Evolutionary conservation across 2,329 filamentous ascomycete genomes (phyloP), one percentile per base, ranked within the genome.

Genomic region (Chaetomium globosum): DNA sequence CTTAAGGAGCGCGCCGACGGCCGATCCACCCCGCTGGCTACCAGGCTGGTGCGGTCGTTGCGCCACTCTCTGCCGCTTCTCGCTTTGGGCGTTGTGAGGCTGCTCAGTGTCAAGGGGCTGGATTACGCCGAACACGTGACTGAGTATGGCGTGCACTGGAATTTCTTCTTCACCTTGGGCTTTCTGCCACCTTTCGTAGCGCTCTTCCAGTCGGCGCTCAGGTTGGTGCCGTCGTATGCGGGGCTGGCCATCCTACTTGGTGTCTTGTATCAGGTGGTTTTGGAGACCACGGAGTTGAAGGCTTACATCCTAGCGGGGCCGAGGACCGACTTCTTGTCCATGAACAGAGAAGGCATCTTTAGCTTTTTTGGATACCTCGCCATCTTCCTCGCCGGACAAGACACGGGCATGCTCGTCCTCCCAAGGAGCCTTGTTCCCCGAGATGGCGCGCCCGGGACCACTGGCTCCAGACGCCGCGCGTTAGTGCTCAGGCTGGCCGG

Each of bases 131-230:
- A 99, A 76, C 95, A 99, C 80, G 92, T 97, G 65, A 93, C 92
- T 16, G 95, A 99, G 75, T 99, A 99, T 74, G 95, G 95, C 52
- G 92, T 99, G 10, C 95, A 99, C 77, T 99, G 95, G 95, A 99
- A 99, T 77, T 99, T 99, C 78, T 99, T 99, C 83, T 98, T 98
- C 79, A 99, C 95, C 0, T 82, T 99, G 10, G 93, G 88, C 6
- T 85, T 97, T 56, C 80, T 99, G 28, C 92, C 94, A 0, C 93
- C 93, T 0, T 96, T 96, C 73, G 88, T 96, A 60, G 93, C 94
- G 31, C 76, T 95, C 0, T 91, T 94, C 67, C 91, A 96, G 75
- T 85, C 89, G 0, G 80, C 88, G 0, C 85, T 94, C 65, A 81
- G 83, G 19, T 74, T 90, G 63, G 78, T 96, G 4, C 90, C 91